Evolutionary conservation across 139 green algal species (phyloP).

Genomic region (Dunaliella sp.): DNA sequence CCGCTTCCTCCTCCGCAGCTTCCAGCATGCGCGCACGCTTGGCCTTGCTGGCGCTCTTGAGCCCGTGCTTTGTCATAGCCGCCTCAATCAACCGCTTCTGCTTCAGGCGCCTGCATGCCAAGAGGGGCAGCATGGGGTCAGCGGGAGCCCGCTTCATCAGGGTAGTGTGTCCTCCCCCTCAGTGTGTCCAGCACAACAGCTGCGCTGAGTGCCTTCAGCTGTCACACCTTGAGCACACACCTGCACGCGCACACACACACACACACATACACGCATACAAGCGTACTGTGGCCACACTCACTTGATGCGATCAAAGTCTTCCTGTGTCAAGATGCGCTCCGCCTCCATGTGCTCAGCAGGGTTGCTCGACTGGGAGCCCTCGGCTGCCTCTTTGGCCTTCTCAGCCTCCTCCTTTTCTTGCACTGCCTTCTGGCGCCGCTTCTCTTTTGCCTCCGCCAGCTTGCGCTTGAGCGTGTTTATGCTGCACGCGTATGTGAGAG

Average conservation of each 20-base stretch:
- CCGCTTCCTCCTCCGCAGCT: slow-evolving; percentile 75
- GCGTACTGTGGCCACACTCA: slow-evolving; percentile 28
- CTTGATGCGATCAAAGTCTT: slow-evolving; percentile 87
- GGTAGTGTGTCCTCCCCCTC: background rate
- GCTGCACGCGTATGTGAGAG: slow-evolving; percentile 10
- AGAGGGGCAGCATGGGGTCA: background rate
- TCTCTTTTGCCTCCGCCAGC: slow-evolving; percentile 44
- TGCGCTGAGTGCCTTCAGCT: too few species aligned
- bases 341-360: slow-evolving; percentile 56
- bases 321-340: slow-evolving; percentile 73
- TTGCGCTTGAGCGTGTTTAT: slow-evolving; percentile 40
- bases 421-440: slow-evolving; percentile 1
- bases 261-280: background rate
- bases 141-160: background rate
- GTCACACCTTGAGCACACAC: too few species aligned
- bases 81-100: slow-evolving; percentile 61
- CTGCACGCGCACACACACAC: background rate
- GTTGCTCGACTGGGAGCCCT: background rate
- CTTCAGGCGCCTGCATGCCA: slow-evolving; percentile 34
- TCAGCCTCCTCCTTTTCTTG: background rate
- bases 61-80: slow-evolving; percentile 77
- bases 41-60: slow-evolving; percentile 67
- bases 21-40: slow-evolving; percentile 35
- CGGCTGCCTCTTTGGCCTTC: slow-evolving; percentile 5
- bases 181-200: too few species aligned